Base-by-base conservation (phyloP, 169 alveolate species). In the Perkinsus olseni region DNA sequence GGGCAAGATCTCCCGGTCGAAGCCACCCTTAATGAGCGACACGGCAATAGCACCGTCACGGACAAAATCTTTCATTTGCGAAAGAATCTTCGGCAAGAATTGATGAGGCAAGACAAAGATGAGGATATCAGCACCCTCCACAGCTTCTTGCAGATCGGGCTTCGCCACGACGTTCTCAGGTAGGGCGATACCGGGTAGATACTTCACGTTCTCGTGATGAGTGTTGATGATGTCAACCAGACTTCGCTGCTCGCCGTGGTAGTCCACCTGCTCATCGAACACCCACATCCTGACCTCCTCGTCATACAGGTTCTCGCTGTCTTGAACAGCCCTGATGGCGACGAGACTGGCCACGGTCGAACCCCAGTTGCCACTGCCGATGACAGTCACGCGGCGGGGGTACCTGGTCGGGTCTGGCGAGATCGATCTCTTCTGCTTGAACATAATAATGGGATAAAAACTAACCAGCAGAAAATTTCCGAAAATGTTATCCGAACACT, bases 281-380 rank as follows among this genome's bases (percentile, higher is more conserved):
- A 97, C 97, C 96, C 97, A 97, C 93, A 97, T 94, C 51, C 96
- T 93, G 38, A 96, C 97, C 96, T 96, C 94, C 34, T 91, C 93
- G 74, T 93, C 93, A 91, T 92, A 91, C 10, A 92, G 36, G 74
- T 39, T 38, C 95, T 82, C 24, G 90, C 94, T 10, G 95, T 94
- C 51, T 62, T 93, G 45, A 74, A 93, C 1, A 11, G 92, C 92
- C n/a, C 92, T 38, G 92, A 91, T 91, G 24, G 97, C 92, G 1
- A 96, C 94, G 20, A 94, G 94, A 62, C 94, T 95, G 10, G 97
- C 93, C 36, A 95, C 95, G 38, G 97, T 97, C 24, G 97, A 93
- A 20, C 97, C 97, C 97, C 97, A 96, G 93, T 95, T 96, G 17
- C 97, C 97, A 92, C 97, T 94, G 37, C 97, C 97, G 90, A 96